Percentiles rank a stretch among this genome's conserved stretches.
These are phyloP conservation scores for Lasiodiplodia gonubiensis DNA, from an alignment of 2,329 filamentous ascomycete species.

Conservation along the genomic window DNA sequence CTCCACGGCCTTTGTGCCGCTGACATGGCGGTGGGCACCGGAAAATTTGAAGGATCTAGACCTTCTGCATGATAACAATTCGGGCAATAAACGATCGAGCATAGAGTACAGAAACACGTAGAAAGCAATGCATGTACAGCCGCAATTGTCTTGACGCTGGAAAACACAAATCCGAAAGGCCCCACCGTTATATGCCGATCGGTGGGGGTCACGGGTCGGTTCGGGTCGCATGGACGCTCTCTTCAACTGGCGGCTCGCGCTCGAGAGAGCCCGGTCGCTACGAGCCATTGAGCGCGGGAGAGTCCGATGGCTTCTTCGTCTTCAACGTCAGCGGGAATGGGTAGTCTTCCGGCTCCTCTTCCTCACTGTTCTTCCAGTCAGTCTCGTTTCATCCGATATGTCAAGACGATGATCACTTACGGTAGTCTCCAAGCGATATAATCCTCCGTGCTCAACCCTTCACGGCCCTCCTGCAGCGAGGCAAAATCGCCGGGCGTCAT, in stretches of 20 bases:
- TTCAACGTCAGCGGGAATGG: constrained; percentile 72
- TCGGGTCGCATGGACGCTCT: constrained; percentile 21
- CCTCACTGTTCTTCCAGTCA: constrained; percentile 67
- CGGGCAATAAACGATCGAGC: constrained; percentile 24
- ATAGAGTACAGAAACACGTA: constrained; percentile 26
- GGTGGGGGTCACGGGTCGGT: constrained; percentile 13
- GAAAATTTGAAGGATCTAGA: neutral
- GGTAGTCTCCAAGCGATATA: constrained; percentile 98
- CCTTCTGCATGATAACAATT: constrained; percentile 21
- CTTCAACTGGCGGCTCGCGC: constrained; percentile 26
- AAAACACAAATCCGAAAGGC: constrained; percentile 24
- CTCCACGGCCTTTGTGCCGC: constrained; percentile 1
- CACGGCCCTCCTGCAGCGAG: constrained; percentile 89
- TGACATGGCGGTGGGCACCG: neutral
- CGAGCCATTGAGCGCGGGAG: constrained; percentile 40
- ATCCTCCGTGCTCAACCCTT: constrained; percentile 93
- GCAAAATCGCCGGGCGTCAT: constrained; percentile 99
- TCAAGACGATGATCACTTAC: constrained; percentile 65
- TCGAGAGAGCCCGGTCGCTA: neutral
- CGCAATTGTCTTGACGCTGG: constrained; percentile 6
- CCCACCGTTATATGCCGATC: constrained; percentile 9
- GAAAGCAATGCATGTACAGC: constrained; percentile 27
- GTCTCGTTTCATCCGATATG: constrained; percentile 29
- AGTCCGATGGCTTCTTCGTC: constrained; percentile 48
- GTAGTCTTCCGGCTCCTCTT: constrained; percentile 86